Conservation (phyloP, 1,284 basidiomycete species). For the Cronartium quercuum region DNA sequence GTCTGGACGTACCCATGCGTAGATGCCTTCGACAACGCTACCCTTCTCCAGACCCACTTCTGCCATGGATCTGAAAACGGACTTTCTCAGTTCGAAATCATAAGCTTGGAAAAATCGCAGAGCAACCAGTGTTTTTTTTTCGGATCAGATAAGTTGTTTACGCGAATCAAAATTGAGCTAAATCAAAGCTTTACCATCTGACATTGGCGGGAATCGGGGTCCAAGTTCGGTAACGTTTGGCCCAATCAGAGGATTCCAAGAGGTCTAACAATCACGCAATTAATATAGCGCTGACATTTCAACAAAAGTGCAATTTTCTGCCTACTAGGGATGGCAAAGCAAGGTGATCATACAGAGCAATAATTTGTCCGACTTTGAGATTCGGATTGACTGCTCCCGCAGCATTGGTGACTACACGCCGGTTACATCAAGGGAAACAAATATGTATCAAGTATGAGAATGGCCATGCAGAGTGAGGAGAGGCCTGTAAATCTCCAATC, state of each 20-base stretch:
- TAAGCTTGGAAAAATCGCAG: slow-evolving; percentile 7
- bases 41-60: slow-evolving; percentile 48
- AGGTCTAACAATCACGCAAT: slow-evolving; percentile 45
- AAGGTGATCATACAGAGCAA: slow-evolving; percentile 72
- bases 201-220: slow-evolving; percentile 69
- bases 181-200: slow-evolving; percentile 65
- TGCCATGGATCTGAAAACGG: slow-evolving; percentile 24
- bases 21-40: slow-evolving; percentile 66
- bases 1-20: slow-evolving; percentile 70
- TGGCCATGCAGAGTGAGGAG: slow-evolving; percentile 64
- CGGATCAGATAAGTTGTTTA: too few relatives aligned
- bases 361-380: slow-evolving; percentile 72
- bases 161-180: slow-evolving; percentile 65
- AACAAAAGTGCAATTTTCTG: slow-evolving; percentile 2
- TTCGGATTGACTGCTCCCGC: slow-evolving; percentile 67
- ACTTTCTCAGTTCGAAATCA: slow-evolving; percentile 35
- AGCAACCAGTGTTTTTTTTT: too few relatives aligned
- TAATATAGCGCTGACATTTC: not conserved
- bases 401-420: slow-evolving; percentile 67
- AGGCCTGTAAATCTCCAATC: slow-evolving; percentile 56
- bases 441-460: slow-evolving; percentile 50
- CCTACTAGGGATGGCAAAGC: slow-evolving; percentile 66
- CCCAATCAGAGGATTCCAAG: slow-evolving; percentile 70
- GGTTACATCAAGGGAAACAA: not conserved
- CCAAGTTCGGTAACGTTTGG: slow-evolving; percentile 57